A percentile compares a stretch with the other conserved stretches of the same genome.
Evolutionary conservation across 2,329 filamentous ascomycete species (phyloP).

Genomic region (Calonectria pseudoturangicola): DNA sequence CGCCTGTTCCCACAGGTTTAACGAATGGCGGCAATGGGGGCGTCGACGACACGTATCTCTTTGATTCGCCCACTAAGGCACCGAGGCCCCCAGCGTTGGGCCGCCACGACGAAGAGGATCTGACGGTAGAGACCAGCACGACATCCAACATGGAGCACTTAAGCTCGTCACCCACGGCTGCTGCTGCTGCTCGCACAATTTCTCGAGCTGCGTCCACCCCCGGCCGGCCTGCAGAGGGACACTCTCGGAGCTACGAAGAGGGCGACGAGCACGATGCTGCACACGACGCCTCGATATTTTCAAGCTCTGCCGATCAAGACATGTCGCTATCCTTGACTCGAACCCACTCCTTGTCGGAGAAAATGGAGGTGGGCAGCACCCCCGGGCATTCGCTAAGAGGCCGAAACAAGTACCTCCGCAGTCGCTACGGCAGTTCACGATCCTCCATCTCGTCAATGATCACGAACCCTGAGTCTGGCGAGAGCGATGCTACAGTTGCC

Average conservation of each 20-base stretch:
- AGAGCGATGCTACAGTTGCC: conserved; percentile 83
- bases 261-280: conserved; percentile 51
- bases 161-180: conserved; percentile 74
- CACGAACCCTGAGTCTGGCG: conserved; percentile 71
- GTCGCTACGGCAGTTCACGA: conserved; percentile 73
- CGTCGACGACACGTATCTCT: conserved; percentile 76
- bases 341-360: conserved; percentile 58
- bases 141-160: conserved; percentile 72
- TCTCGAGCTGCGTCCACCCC: conserved; percentile 71
- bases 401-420: conserved; percentile 74
- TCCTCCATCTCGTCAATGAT: conserved; percentile 77
- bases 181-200: conserved; percentile 71
- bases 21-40: conserved; percentile 57
- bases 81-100: conserved; percentile 51
- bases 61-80: conserved; percentile 67
- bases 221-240: conserved; percentile 55
- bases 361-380: conserved; percentile 67
- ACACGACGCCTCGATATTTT: conserved; percentile 57
- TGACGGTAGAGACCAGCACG: conserved; percentile 61
- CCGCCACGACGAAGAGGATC: conserved; percentile 50
- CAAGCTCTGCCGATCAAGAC: conserved; percentile 56
- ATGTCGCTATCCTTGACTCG: conserved; percentile 56
- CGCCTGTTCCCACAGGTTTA: conserved; percentile 71
- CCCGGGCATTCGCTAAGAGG: conserved; percentile 68
- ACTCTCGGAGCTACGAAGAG: conserved; percentile 52